Base-by-base conservation (phyloP, 257 asterid genomes). In the Echium plantagineum region DNA sequence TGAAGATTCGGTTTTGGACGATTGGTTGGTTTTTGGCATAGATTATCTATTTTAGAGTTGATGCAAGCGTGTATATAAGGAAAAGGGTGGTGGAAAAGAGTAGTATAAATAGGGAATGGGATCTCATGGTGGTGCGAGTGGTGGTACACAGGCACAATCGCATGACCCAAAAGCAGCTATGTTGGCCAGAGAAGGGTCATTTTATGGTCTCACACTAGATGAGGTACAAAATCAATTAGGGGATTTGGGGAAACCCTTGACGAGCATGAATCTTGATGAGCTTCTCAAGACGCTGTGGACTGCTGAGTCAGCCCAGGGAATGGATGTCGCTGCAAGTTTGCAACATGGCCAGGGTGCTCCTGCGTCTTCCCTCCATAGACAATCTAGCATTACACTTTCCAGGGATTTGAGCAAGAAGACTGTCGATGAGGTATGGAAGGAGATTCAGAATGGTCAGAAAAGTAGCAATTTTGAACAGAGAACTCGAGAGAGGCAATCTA, bases 391-490 rank as follows among this genome's bases (percentile, higher is more conserved):
- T 26, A 66, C 77, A 38, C 69, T 84, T 20, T 73, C 93, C 1
- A 64, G 66, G 76, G 90, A 91, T 83, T 82, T 91, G 19, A 87
- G 94, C 76, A 82, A 81, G 69, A 87, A 78, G 80, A 91, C 98
- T 7, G 98, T 91, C 51, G 90, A 91, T 66, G 94, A 91, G 79
- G 95, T 91, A 71, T 91, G 98, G 98, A 89, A 80, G 60, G 94
- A 76, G 59, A 91, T 91, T 64, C 94, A 87, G 78, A 79, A 73
- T 66, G 96, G 79, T 69, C 82, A 80, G 60, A 73, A 72, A 30
- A 71, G 72, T 71, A 67, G 73, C 61, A 76, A 61, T 64, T 80
- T 77, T 60, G 93, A 82, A 42, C 74, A 87, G 79, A 80, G 75
- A 61, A 48, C 75, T 54, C 66, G 64, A 57, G 77, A 75, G 57